Evolutionary conservation across 139 green algal species (phyloP), one percentile per base, ranked within the genome.

Genomic region (Chlorella sp.): DNA sequence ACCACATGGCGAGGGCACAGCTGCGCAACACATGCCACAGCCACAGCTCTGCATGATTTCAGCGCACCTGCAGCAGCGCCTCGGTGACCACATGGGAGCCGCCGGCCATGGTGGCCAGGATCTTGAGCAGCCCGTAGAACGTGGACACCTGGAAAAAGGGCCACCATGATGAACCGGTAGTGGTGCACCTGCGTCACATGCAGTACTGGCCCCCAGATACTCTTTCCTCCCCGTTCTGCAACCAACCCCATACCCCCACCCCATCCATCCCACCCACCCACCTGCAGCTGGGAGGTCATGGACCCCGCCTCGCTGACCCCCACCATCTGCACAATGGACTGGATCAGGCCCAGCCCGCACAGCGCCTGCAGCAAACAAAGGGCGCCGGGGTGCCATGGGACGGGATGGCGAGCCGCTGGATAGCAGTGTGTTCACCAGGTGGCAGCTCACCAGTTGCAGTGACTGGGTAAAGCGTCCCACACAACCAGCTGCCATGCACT

Each of bases 101-200:
- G 51, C 67, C 60, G 0, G 89, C 91, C 79, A 92, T 96, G 32
- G 92, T 94, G 41, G 92, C 84, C 34, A 98, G 89, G 40, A 98
- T 92, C 89, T 93, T 93, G 38, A 98, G 83, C 32, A 98, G 88
- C 73, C 91, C 90, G 84, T 94, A 97, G 92, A 96, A 98, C 44
- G 95, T 97, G 60, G 88, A 87, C 3, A 73, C 46, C 73, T 72
- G 51, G 26, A 56, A 9, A 5, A 34, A n/a, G 60, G 8, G n/a
- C n/a, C n/a, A n/a, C n/a, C n/a, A n/a, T n/a, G n/a, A n/a, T n/a
- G n/a, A n/a, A n/a, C n/a, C n/a, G n/a, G n/a, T n/a, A n/a, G n/a
- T n/a, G n/a, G n/a, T n/a, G n/a, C n/a, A n/a, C n/a, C n/a, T n/a
- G n/a, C n/a, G n/a, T n/a, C n/a, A n/a, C n/a, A n/a, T n/a, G n/a